Base-by-base conservation (phyloP, 78 protist species). In the Pirum gemmata region DNA sequence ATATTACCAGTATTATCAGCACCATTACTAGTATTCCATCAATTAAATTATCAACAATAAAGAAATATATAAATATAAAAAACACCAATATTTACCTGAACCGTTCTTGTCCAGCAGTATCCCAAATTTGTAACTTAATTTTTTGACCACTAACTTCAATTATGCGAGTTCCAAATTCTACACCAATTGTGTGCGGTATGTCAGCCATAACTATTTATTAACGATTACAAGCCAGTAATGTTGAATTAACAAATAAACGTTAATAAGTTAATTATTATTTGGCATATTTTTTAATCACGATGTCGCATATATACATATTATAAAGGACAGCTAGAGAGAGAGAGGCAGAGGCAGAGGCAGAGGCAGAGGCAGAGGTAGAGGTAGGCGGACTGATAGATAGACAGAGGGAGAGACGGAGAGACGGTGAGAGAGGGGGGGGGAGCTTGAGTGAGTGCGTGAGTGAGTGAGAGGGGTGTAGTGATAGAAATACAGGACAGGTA, bases 61-160 rank as follows among this genome's bases (percentile, higher is more conserved):
- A 78, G 72, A 36, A 61, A 82, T 1, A 2, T 72, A 1, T 1
- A 2, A n/a, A 82, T 31, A 33, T 1, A 38, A 34, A 34, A 2
- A 31, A 34, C 27, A 41, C n/a, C 1, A 21, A 34, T 21, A 40
- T 1, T 31, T 29, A 39, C 72, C 86, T 83, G 93, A 94, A 96
- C 29, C 97, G 78, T 87, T 92, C 93, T 86, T 93, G 95, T 21
- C 94, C 93, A 1, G 94, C 94, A 2, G 94, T 94, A 80, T 92
- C 93, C 97, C 98, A 95, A 76, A 96, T 94, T 41, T 94, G 92
- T 8, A 96, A 86, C 79, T 91, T 79, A 41, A 92, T 83, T 61
- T 88, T 84, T 40, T 92, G 92, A n/a, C 95, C 96, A n/a, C 40
- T 89, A 35, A 95, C 88, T 88, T 92, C 92, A 72, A 91, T 90